A percentile compares a stretch with the other conserved stretches of the same genome.
These are phyloP conservation scores for Penicillium expansum DNA, from an alignment of 2,329 filamentous ascomycete genomes.

Conservation along the genomic window DNA sequence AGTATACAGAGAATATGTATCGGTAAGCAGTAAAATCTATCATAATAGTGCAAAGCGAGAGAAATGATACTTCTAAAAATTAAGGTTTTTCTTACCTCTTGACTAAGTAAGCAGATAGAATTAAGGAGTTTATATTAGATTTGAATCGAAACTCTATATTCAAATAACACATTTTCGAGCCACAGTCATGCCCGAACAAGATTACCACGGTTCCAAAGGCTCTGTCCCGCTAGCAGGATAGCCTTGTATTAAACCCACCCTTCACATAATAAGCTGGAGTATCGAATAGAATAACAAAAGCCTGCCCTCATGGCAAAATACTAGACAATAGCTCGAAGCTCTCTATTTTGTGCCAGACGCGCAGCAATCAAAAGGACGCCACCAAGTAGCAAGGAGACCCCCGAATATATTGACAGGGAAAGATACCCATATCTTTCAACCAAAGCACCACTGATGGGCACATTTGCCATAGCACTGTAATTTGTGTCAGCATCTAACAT, in stretches of 20 bases:
- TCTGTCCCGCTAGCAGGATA: not conserved
- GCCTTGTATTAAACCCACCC: too few species aligned
- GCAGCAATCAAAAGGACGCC: conserved; percentile 15
- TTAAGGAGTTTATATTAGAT: not conserved
- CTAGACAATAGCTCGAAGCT: conserved; percentile 7
- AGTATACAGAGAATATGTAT: not conserved
- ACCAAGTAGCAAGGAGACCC: conserved; percentile 33
- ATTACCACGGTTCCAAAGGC: not conserved
- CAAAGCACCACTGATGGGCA: conserved; percentile 45
- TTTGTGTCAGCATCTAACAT: not conserved
- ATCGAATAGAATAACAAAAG: not conserved
- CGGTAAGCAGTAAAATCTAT: not conserved
- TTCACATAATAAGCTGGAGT: not conserved
- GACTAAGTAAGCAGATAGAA: fast-evolving
- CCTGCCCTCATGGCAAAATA: not conserved
- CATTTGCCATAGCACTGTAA: conserved; percentile 40
- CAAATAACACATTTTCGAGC: not conserved
- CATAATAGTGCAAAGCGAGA: too few species aligned
- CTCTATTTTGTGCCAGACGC: conserved; percentile 9
- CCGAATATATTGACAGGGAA: conserved; percentile 41
- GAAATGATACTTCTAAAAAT: too few species aligned
- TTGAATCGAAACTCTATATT: not conserved
- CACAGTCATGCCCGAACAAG: not conserved
- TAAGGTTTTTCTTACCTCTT: not conserved
- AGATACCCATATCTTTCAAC: conserved; percentile 42